Evolutionary conservation across 1,284 basidiomycete genomes (phyloP).

Genomic region (Pterulicium gracile): DNA sequence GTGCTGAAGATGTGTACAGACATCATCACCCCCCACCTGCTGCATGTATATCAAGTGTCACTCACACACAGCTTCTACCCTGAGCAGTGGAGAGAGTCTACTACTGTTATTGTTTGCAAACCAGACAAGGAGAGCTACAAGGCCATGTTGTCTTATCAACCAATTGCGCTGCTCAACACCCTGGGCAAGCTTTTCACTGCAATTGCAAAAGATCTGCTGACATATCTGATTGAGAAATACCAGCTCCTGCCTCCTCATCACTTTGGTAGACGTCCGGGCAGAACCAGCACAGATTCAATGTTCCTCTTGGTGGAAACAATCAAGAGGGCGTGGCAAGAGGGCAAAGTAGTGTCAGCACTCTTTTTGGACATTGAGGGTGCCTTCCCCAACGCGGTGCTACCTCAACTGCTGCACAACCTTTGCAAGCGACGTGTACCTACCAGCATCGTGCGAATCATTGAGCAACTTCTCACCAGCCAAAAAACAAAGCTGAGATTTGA

Average conservation of each 20-base stretch:
- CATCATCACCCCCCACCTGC: slow-evolving; percentile 13
- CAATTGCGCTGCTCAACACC: no score
- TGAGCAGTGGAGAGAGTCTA: slow-evolving; percentile 8
- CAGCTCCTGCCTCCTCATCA: slow-evolving; percentile 14
- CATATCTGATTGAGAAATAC: slow-evolving; percentile 10
- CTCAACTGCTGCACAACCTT: slow-evolving; percentile 21
- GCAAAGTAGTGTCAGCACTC: slow-evolving; percentile 15
- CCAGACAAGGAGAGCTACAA: slow-evolving; percentile 19
- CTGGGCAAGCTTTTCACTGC: slow-evolving; percentile 6
- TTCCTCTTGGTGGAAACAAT: slow-evolving; percentile 14
- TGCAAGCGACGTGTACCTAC: slow-evolving; percentile 11
- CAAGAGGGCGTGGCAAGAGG: slow-evolving; percentile 14
- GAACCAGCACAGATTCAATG: slow-evolving; percentile 16
- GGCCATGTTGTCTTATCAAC: slow-evolving; percentile 16
- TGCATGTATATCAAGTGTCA: slow-evolving; percentile 15
- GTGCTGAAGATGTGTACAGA: slow-evolving; percentile 15
- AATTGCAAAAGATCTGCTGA: neutral
- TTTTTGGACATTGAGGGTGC: slow-evolving; percentile 22
- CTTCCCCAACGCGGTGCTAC: slow-evolving; percentile 19
- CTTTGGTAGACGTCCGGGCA: slow-evolving; percentile 17
- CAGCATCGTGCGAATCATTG: slow-evolving; percentile 10
- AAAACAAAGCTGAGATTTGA: slow-evolving; percentile 13
- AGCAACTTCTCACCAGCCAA: slow-evolving; percentile 8
- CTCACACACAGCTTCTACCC: slow-evolving; percentile 13
- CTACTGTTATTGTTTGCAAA: slow-evolving; percentile 18